Evolutionary conservation across 129 eudicot species (phyloP).

Genomic region (Erigeron canadensis): DNA sequence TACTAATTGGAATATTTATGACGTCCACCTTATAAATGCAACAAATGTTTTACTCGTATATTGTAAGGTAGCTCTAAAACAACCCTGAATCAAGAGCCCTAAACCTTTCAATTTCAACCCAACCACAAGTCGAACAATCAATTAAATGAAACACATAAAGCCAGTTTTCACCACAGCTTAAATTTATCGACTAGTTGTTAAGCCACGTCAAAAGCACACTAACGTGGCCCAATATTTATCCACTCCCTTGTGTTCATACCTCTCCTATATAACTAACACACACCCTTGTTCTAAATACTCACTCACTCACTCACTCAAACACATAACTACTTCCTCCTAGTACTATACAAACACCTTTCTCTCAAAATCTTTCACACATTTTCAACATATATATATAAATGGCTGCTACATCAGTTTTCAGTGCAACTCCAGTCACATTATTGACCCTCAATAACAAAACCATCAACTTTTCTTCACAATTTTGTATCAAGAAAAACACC

Average conservation of each 20-base stretch:
- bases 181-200: background rate
- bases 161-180: background rate
- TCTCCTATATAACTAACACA: conserved; percentile 10
- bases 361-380: background rate
- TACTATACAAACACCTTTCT: background rate
- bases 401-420: conserved; percentile 38
- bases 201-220: conserved; percentile 17
- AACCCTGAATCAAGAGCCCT: too few species aligned
- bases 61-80: too few species aligned
- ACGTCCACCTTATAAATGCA: too few species aligned
- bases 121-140: too few species aligned
- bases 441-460: conserved; percentile 20
- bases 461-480: background rate
- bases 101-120: too few species aligned
- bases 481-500: background rate
- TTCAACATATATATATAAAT: conserved; percentile 5
- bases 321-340: too few species aligned
- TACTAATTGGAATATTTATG: too few species aligned
- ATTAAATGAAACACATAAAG: too few species aligned
- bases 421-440: conserved; percentile 4
- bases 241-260: conserved; percentile 32
- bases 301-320: too few species aligned
- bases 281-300: background rate
- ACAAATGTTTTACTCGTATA: too few species aligned
- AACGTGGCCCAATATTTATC: conserved; percentile 54